A percentile compares a stretch with the other conserved stretches of the same genome.
phyloP scores from a whole-genome alignment of 192 early-diverging fungal species.

The Lobosporangium transversale region DNA sequence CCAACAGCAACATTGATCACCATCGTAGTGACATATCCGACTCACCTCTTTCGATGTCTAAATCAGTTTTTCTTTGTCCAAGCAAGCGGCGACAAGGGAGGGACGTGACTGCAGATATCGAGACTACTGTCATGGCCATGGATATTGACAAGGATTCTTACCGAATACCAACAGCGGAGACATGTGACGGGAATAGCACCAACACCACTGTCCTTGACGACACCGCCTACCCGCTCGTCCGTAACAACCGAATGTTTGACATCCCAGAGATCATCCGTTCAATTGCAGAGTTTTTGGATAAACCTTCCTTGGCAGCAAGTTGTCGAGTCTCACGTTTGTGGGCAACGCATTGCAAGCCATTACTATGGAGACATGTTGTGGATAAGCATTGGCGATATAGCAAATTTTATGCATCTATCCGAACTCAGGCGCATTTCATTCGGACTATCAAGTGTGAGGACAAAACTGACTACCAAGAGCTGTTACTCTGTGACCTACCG shows the following conservation, averaged over 20 bases:
- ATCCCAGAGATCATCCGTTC: conserved; percentile 45
- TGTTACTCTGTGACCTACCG: conserved; percentile 30
- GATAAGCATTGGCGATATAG: conserved; percentile 38
- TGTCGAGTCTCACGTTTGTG: conserved; percentile 38
- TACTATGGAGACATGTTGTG: conserved; percentile 40
- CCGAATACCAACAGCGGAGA: too few species aligned
- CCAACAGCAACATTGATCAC: background rate
- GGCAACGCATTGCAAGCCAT: conserved; percentile 26
- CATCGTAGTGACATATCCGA: background rate
- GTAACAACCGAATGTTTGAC: conserved; percentile 43
- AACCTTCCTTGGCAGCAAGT: conserved; percentile 32
- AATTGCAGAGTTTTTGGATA: conserved; percentile 42
- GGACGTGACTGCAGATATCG: conserved; percentile 15
- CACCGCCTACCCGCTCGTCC: conserved; percentile 3
- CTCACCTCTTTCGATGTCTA: background rate
- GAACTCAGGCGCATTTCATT: conserved; percentile 18
- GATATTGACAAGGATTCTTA: conserved; percentile 15
- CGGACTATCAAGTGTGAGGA: conserved; percentile 34
- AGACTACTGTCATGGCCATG: conserved; percentile 12
- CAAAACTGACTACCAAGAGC: conserved; percentile 39
- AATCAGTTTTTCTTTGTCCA: background rate
- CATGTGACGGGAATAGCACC: background rate
- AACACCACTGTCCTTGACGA: background rate
- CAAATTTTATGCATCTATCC: conserved; percentile 17
- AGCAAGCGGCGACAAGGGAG: conserved; percentile 22